Conservation (phyloP, 441 rosid genomes). For the Croton laevigatus region DNA sequence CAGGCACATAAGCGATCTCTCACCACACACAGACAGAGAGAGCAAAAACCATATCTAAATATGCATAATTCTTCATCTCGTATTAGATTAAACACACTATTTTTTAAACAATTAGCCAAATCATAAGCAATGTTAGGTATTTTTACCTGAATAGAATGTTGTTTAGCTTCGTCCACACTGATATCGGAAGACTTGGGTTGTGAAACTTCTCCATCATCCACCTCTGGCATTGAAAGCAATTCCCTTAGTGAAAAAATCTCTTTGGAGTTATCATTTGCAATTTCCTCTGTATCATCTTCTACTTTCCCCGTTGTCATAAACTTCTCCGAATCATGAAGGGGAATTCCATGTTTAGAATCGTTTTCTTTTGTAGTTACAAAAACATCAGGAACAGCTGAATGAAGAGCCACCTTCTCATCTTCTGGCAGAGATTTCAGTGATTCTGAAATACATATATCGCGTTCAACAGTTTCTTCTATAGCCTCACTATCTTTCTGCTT, state of each 20-base stretch:
- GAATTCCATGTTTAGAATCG: slow-evolving; percentile 19
- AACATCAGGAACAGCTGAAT: slow-evolving; percentile 17
- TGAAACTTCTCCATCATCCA: slow-evolving; percentile 21
- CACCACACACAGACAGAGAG: background rate
- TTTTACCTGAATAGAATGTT: slow-evolving; percentile 33
- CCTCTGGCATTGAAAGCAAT: slow-evolving; percentile 35
- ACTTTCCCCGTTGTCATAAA: slow-evolving; percentile 18
- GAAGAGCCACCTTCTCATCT: slow-evolving; percentile 19
- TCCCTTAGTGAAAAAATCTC: slow-evolving; percentile 39
- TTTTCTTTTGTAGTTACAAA: slow-evolving; percentile 21
- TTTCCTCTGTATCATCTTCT: slow-evolving; percentile 18
- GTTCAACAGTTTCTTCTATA: slow-evolving; percentile 15
- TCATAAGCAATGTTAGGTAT: background rate
- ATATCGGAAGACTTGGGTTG: slow-evolving; percentile 12
- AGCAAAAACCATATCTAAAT: background rate
- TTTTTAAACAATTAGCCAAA: background rate
- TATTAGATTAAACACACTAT: background rate
- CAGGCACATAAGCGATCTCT: background rate
- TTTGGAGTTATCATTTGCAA: slow-evolving; percentile 24
- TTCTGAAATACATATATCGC: slow-evolving; percentile 19
- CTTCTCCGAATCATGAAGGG: slow-evolving; percentile 28
- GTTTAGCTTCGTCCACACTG: slow-evolving; percentile 21
- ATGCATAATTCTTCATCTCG: background rate
- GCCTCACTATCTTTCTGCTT: slow-evolving; percentile 19
- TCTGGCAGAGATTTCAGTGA: slow-evolving; percentile 27